Percentiles rank a stretch among this genome's conserved stretches.
Evolutionary conservation across 2,329 filamentous ascomycete genomes (phyloP).

Genomic region (Zymoseptoria tritici): DNA sequence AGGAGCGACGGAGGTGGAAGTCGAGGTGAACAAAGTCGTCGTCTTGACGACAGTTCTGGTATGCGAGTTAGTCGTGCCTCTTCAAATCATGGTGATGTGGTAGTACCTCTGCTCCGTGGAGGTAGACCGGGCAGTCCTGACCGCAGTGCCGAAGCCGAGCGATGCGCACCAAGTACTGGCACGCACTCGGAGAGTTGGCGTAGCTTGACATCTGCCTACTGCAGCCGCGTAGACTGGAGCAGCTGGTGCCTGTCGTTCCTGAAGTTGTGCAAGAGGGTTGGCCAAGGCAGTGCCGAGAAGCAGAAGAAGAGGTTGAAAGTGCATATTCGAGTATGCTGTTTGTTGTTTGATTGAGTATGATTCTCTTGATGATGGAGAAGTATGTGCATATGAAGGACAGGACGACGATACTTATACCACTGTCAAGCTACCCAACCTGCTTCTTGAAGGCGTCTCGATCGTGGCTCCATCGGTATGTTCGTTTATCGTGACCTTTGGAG

Average conservation of each 20-base stretch:
- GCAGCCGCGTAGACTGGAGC: not conserved
- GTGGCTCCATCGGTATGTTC: not conserved
- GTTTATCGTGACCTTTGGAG: not conserved
- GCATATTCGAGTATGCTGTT: not conserved
- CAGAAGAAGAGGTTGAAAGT: not conserved
- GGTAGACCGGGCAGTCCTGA: not conserved
- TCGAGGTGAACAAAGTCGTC: not conserved
- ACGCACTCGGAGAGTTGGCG: not conserved
- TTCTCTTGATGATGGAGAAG: not conserved
- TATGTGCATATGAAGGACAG: not conserved
- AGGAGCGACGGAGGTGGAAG: not conserved
- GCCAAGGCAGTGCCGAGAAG: not conserved
- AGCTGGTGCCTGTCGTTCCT: not conserved
- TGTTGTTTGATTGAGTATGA: not conserved
- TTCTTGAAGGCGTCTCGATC: not conserved
- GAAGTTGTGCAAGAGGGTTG: not conserved
- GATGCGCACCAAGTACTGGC: not conserved
- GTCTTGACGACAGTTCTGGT: not conserved
- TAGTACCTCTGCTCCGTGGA: not conserved
- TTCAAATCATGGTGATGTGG: not conserved
- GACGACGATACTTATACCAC: not conserved
- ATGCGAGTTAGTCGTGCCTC: not conserved
- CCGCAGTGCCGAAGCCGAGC: not conserved
- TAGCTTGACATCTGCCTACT: not conserved
- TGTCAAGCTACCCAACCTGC: not conserved